These are phyloP conservation scores for Neofusicoccum umdonicola DNA, from an alignment of 2,329 filamentous ascomycete species.

Conservation along the genomic window DNA sequence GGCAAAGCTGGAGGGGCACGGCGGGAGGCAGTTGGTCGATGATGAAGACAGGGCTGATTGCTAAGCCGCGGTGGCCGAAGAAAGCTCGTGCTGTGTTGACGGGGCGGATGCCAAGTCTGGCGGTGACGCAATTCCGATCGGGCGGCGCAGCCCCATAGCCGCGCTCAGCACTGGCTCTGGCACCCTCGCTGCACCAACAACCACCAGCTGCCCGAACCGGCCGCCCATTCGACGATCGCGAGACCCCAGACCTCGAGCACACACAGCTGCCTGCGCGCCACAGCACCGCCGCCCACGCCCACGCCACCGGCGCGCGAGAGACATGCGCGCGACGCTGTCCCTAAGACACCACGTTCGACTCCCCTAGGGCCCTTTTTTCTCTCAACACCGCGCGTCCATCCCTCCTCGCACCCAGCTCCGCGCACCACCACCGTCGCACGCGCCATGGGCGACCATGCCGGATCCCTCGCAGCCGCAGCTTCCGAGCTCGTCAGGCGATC, in stretches of 20 bases:
- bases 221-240: neutral
- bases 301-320: neutral
- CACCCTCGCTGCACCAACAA: neutral
- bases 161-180: neutral
- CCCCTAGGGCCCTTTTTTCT: neutral
- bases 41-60: constrained; percentile 2
- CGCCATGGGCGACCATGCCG: neutral
- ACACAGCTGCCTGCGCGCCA: neutral
- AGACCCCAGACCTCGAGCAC: neutral
- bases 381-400: neutral
- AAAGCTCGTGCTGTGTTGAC: neutral
- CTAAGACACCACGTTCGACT: neutral
- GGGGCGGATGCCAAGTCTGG: neutral
- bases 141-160: no score
- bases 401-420: neutral
- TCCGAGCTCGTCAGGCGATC: constrained; percentile 35
- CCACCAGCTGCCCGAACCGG: neutral
- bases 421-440: neutral
- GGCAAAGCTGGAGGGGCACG: neutral
- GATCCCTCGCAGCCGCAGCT: neutral
- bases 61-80: constrained; percentile 4
- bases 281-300: neutral
- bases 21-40: neutral
- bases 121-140: neutral
- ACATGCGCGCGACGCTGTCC: constrained; percentile 7